These are phyloP conservation scores for Coffea canephora DNA, from an alignment of 257 asterid genomes.

Conservation along the genomic window DNA sequence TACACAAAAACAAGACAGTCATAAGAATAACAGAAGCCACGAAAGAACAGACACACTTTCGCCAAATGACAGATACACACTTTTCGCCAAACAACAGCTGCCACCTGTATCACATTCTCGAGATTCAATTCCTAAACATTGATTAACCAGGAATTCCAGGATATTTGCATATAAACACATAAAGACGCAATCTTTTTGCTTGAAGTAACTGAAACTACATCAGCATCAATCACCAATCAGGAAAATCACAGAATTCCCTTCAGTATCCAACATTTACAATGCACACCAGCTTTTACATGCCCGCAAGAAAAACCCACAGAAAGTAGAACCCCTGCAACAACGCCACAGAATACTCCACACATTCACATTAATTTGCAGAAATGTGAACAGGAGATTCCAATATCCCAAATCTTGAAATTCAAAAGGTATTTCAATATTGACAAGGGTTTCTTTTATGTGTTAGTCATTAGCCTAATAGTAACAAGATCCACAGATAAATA, in stretches of 20 bases:
- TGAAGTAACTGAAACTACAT: not conserved
- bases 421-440: not conserved
- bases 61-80: too few species aligned
- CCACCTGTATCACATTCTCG: not conserved
- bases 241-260: not conserved
- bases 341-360: not conserved
- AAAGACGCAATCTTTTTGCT: not conserved
- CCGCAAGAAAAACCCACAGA: not conserved
- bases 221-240: not conserved
- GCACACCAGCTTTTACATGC: not conserved
- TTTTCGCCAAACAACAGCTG: not conserved
- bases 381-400: not conserved
- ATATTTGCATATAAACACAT: too few species aligned
- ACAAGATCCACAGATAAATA: conserved; percentile 13
- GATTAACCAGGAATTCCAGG: too few species aligned
- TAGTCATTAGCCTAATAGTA: not conserved
- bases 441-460: not conserved
- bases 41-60: not conserved
- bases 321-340: not conserved
- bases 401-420: not conserved
- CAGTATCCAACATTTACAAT: not conserved
- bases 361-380: not conserved
- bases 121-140: not conserved
- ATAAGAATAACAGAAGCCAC: not conserved
- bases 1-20: not conserved